These are phyloP conservation scores for Stemphylium lycopersici DNA, from an alignment of 2,329 filamentous ascomycete genomes.

Conservation along the genomic window DNA sequence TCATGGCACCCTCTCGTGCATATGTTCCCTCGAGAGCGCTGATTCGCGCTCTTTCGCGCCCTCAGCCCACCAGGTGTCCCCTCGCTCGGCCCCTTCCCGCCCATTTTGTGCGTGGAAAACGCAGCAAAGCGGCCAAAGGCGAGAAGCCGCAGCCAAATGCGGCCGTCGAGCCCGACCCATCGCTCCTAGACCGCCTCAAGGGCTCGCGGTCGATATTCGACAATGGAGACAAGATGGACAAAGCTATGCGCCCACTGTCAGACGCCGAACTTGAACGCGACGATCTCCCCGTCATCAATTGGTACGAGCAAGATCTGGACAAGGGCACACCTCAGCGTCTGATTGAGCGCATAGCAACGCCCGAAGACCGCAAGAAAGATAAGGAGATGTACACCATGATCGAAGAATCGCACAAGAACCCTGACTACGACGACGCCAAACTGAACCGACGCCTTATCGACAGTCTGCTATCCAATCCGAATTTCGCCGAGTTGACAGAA, in stretches of 20 bases:
- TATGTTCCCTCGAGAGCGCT: constrained; percentile 37
- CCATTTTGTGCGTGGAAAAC: constrained; percentile 31
- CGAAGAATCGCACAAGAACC: constrained; percentile 29
- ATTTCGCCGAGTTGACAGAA: constrained; percentile 36
- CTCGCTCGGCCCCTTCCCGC: constrained; percentile 21
- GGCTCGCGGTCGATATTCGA: constrained; percentile 6
- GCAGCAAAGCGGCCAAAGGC: constrained; percentile 19
- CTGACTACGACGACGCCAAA: constrained; percentile 37
- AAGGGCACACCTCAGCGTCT: constrained; percentile 30
- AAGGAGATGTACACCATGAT: constrained; percentile 34
- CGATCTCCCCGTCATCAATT: constrained; percentile 30
- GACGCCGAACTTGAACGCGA: constrained; percentile 30
- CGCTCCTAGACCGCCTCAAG: constrained; percentile 6
- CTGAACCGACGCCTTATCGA: constrained; percentile 37
- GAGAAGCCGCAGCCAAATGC: constrained; percentile 11
- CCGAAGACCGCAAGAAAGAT: constrained; percentile 30
- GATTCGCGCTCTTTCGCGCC: constrained; percentile 31
- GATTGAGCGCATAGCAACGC: constrained; percentile 30
- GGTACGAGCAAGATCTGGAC: constrained; percentile 40
- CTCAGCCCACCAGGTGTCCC: constrained; percentile 25
- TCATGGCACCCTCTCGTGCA: constrained; percentile 27
- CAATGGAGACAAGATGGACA: constrained; percentile 11
- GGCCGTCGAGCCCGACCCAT: not conserved
- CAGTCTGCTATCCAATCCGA: constrained; percentile 37
- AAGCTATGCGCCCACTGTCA: constrained; percentile 19